Evolutionary conservation across 2,329 filamentous ascomycete species (phyloP).

Genomic region (Didymella glomerata): DNA sequence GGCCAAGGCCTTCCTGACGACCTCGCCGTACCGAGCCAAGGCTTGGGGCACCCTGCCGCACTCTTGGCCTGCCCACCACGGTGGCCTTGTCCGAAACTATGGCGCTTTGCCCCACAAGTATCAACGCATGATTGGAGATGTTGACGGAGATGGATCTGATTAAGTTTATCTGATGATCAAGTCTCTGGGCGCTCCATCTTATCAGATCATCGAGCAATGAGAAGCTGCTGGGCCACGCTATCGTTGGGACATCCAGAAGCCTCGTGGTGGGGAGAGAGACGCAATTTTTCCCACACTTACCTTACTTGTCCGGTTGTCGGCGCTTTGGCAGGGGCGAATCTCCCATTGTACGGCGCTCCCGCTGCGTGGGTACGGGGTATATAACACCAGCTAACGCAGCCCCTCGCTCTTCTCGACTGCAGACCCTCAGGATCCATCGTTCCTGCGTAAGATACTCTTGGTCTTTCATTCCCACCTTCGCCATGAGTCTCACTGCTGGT

Average conservation of each 20-base stretch:
- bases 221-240: conserved; percentile 22
- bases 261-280: conserved; percentile 30
- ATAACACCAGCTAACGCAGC: conserved; percentile 20
- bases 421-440: conserved; percentile 21
- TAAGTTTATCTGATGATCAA: conserved; percentile 40
- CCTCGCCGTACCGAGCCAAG: conserved; percentile 15
- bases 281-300: conserved; percentile 32
- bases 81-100: conserved; percentile 14
- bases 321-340: conserved; percentile 22
- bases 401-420: conserved; percentile 16
- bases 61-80: conserved; percentile 20
- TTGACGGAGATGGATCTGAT: conserved; percentile 27
- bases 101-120: conserved; percentile 12
- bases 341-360: conserved; percentile 8
- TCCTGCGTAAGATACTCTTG: conserved; percentile 23
- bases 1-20: conserved; percentile 11
- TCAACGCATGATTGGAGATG: conserved; percentile 16
- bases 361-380: conserved; percentile 30
- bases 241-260: conserved; percentile 33
- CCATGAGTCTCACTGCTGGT: conserved; percentile 26
- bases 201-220: conserved; percentile 41
- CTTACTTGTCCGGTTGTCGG: conserved; percentile 37
- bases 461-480: conserved; percentile 13
- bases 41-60: conserved; percentile 20
- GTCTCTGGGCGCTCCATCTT: conserved; percentile 31